Base-by-base conservation (phyloP, 768 basidiomycete species). In the Lactarius evosmus region DNA sequence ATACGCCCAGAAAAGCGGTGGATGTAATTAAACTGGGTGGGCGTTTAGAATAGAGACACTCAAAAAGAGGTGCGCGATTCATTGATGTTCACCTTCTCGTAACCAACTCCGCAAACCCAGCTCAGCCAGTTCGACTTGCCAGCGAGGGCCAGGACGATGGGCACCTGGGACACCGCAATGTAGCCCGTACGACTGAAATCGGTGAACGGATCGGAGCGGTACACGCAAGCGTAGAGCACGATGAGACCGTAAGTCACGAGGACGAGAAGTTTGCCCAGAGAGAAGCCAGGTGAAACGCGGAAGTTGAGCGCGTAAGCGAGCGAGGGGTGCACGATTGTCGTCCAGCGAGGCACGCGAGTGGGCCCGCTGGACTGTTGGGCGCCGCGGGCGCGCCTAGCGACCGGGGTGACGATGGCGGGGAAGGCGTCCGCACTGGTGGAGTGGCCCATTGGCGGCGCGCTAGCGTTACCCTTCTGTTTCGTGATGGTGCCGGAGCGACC, bases 1-100 rank as follows among this genome's bases (percentile, higher is more conserved):
- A 81, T 62, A 5, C 75, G 63, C 16, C 85, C 85, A 1, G 76
- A 73, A 70, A 79, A 81, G n/a, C 83, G 82, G 69, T 86, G 85
- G 29, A 85, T 70, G 70, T 75, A 83, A 71, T 84, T 84, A 61
- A 82, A 70, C 78, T 84, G 66, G 52, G 65, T 63, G 52, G 68
- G 63, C 17, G 32, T n/a, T 38, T n/a, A 46, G 19, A 16, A 51
- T 53, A 17, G 9, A 8, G 33, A 6, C 1, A 30, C 8, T 32
- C 29, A 41, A 7, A 7, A 7, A 5, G 30, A 27, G 19, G 32
- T 7, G n/a, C 8, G 54, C 44, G 41, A 33, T 3, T 3, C 22
- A n/a, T 25, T 22, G 12, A 27, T 11, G 62, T 75, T 66, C 50
- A 80, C 82, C 68, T 78, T 79, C 63, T 82, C 81, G 66, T 83